These are phyloP conservation scores for Pezicula carpinea DNA, from an alignment of 2,329 filamentous ascomycete species.

Conservation along the genomic window DNA sequence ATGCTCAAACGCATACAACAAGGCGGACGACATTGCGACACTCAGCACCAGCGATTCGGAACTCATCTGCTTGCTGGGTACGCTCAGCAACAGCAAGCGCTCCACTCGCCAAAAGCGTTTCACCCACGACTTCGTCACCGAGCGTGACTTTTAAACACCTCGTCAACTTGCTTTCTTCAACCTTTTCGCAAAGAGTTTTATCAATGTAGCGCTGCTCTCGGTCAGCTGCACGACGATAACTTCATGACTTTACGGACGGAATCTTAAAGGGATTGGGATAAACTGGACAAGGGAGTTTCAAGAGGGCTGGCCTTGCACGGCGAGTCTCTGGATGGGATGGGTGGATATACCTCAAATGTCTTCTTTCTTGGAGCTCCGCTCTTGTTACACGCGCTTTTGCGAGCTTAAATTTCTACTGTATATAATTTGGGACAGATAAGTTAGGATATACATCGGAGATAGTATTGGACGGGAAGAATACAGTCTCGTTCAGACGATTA, in stretches of 20 bases:
- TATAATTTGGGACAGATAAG: not conserved
- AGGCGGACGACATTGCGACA: conserved; percentile 50
- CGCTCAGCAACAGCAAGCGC: conserved; percentile 11
- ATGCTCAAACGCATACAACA: conserved; percentile 50
- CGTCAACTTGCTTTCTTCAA: not conserved
- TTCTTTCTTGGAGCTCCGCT: not conserved
- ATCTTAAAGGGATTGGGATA: too few relatives aligned
- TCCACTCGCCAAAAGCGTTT: conserved; percentile 6
- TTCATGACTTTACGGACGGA: not conserved
- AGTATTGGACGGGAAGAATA: too few relatives aligned
- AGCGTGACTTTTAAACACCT: not conserved
- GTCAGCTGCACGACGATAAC: not conserved
- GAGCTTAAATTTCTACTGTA: not conserved
- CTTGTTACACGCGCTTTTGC: not conserved
- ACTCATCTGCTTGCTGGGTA: conserved; percentile 39
- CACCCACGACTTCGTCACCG: conserved; percentile 12
- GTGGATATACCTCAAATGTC: not conserved
- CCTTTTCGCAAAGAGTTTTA: not conserved
- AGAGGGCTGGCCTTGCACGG: too few relatives aligned
- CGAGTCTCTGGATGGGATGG: not conserved
- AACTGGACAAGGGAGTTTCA: too few relatives aligned
- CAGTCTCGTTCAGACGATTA: too few relatives aligned
- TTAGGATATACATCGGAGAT: not conserved
- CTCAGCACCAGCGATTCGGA: conserved; percentile 43
- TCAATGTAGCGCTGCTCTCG: not conserved